Base-by-base conservation (phyloP, 139 green algal genomes). In the Nannochloris sp. region DNA sequence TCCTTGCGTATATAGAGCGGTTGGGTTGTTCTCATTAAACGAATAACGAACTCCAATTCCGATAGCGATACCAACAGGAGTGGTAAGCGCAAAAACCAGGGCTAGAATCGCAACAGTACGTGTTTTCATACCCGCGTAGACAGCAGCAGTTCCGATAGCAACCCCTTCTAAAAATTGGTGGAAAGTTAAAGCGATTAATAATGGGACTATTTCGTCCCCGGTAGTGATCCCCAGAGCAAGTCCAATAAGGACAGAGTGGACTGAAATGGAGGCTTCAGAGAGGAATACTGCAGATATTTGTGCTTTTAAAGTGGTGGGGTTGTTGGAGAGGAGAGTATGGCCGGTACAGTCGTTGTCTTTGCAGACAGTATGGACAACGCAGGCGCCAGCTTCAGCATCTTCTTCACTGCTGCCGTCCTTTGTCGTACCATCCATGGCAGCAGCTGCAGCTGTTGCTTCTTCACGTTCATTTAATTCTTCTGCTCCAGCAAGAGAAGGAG, bases 161-260 rank as follows among this genome's bases (percentile, higher is more conserved):
- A 87, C 66, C 1, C 71, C 81, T 61, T 85, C 73, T 0, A 85
- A 65, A n/a, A 71, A 58, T 56, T 78, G 53, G 58, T 91, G 84
- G 38, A 91, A 80, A 24, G 60, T 66, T 4, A 88, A 47, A 12
- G 80, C 81, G 12, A 81, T 72, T 15, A 87, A 58, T 4, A 88
- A 71, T 1, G 62, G 63, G 3, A 60, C 58, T 24, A 75, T 75
- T 51, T 60, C 39, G 38, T 47, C 14, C 35, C 56, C 39, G 35
- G 25, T 24, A 27, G 67, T 74, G 6, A 87, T 67, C 10, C 81
- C 81, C 45, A 88, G 58, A 8, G 74, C 63, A 3, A 83, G 39
- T 8, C 78, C 78, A 30, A 85, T 85, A 25, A 85, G 57, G 12
- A 81, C 27, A 3, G 32, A 55, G 30, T 65, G 58, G 35, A 54